phyloP scores from a whole-genome alignment of 2,329 filamentous ascomycete genomes.

The Aspergillus ibericus region DNA sequence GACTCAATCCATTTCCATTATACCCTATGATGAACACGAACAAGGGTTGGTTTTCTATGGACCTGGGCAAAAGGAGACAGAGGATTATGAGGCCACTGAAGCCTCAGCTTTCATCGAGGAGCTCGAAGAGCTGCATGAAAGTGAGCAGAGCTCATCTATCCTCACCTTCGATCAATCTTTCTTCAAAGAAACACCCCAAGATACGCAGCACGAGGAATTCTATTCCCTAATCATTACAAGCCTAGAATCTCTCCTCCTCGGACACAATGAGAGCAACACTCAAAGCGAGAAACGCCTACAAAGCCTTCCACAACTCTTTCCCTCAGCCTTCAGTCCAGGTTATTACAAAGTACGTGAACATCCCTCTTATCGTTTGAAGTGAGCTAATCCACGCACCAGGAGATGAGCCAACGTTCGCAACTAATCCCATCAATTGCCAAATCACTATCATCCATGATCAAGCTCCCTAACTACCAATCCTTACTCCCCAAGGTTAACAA shows the following conservation, averaged over 20 bases:
- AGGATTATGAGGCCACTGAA: neutral
- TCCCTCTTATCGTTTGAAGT: neutral
- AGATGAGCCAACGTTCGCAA: conserved; percentile 35
- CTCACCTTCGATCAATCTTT: neutral
- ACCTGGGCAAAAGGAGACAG: neutral
- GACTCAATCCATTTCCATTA: neutral
- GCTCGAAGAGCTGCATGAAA: neutral
- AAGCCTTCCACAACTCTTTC: conserved; percentile 27
- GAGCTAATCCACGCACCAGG: conserved; percentile 22
- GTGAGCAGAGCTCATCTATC: neutral
- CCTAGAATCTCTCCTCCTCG: conserved; percentile 16
- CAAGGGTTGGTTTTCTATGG: neutral
- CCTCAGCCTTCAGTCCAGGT: conserved; percentile 30
- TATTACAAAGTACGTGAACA: conserved; percentile 31
- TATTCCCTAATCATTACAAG: conserved; percentile 27
- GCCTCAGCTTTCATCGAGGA: neutral
- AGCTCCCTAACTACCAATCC: conserved; percentile 16
- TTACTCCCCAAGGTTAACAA: conserved; percentile 16
- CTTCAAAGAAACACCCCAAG: neutral
- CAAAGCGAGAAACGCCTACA: conserved; percentile 7
- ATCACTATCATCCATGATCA: conserved; percentile 34
- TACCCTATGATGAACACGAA: neutral
- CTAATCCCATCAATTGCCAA: conserved; percentile 38
- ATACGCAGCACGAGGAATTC: neutral
- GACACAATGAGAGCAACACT: neutral